Conservation (phyloP, 2,329 filamentous ascomycete species). For the Pyrenophora graminea region DNA sequence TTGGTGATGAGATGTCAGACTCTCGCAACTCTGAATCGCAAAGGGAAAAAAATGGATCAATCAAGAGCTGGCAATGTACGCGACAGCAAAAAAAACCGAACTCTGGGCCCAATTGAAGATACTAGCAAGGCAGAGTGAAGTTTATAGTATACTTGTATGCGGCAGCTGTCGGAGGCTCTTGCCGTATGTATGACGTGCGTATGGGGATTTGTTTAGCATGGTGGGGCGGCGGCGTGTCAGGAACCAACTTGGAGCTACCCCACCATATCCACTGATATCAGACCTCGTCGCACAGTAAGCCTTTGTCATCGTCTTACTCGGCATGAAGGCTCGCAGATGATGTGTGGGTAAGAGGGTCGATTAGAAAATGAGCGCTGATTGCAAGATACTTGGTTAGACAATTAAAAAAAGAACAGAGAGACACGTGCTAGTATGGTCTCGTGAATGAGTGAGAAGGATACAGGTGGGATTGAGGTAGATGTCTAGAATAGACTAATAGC, state of each 20-base stretch:
- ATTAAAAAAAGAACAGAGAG: too few relatives aligned
- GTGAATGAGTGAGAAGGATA: too few relatives aligned
- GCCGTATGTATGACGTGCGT: conserved; percentile 19
- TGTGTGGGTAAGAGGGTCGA: not conserved
- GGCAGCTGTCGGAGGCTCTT: conserved; percentile 7
- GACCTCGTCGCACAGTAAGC: conserved; percentile 15
- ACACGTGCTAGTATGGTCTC: too few relatives aligned
- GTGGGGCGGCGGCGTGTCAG: conserved; percentile 25
- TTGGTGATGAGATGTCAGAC: not conserved
- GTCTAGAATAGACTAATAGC: too few relatives aligned
- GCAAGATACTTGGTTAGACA: too few relatives aligned
- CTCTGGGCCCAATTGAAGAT: too few relatives aligned
- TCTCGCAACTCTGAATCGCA: not conserved
- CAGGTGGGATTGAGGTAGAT: too few relatives aligned
- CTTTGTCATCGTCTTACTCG: conserved; percentile 22
- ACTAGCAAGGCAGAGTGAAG: not conserved
- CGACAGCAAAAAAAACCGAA: too few relatives aligned
- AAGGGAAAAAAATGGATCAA: not conserved
- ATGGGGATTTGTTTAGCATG: conserved; percentile 8
- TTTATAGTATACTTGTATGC: not conserved
- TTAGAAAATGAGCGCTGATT: not conserved
- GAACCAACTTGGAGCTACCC: conserved; percentile 9
- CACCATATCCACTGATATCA: conserved; percentile 1
- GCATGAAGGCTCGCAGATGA: too few relatives aligned
- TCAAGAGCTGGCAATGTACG: not conserved